These are phyloP conservation scores for Mycena filopes DNA, from an alignment of 768 basidiomycete genomes.

Conservation along the genomic window DNA sequence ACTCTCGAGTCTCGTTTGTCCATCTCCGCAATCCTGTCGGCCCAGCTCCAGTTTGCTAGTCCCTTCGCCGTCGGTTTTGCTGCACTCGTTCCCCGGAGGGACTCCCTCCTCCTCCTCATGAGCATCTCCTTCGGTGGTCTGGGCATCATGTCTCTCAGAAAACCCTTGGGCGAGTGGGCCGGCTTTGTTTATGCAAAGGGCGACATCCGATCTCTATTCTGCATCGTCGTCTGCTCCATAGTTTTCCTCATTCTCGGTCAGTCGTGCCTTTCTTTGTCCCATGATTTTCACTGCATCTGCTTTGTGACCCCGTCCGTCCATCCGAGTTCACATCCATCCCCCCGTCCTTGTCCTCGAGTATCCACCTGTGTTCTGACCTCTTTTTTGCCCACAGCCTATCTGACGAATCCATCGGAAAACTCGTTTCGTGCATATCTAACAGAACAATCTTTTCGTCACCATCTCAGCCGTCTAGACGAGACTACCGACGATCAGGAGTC, in stretches of 20 bases:
- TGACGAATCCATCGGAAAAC: constrained; percentile 93
- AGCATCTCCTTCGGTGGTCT: constrained; percentile 72
- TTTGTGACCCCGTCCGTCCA: too few species aligned
- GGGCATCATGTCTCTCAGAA: constrained; percentile 68
- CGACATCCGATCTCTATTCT: constrained; percentile 78
- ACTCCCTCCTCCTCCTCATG: constrained; percentile 67
- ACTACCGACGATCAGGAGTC: constrained; percentile 59
- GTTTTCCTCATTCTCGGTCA: constrained; percentile 79
- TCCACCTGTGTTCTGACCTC: constrained; percentile 23
- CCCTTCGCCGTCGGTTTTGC: constrained; percentile 49
- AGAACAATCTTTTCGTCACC: constrained; percentile 96
- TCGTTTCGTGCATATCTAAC: constrained; percentile 96
- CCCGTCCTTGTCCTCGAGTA: neutral
- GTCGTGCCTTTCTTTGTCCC: constrained; percentile 39
- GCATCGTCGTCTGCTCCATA: constrained; percentile 73
- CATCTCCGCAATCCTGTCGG: constrained; percentile 54
- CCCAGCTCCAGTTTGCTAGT: constrained; percentile 41
- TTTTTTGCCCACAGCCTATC: constrained; percentile 71
- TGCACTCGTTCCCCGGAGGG: constrained; percentile 53
- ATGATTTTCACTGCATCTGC: constrained; percentile 8
- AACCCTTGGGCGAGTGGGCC: constrained; percentile 62
- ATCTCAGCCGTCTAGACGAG: constrained; percentile 87
- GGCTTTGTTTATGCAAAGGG: constrained; percentile 63
- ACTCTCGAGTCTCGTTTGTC: constrained; percentile 17
- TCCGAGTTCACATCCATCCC: too few species aligned